Evolutionary conservation across 495 filamentous ascomycete genomes (phyloP), one percentile per base, ranked within the genome.

Genomic region (Neohortaea acidophila): DNA sequence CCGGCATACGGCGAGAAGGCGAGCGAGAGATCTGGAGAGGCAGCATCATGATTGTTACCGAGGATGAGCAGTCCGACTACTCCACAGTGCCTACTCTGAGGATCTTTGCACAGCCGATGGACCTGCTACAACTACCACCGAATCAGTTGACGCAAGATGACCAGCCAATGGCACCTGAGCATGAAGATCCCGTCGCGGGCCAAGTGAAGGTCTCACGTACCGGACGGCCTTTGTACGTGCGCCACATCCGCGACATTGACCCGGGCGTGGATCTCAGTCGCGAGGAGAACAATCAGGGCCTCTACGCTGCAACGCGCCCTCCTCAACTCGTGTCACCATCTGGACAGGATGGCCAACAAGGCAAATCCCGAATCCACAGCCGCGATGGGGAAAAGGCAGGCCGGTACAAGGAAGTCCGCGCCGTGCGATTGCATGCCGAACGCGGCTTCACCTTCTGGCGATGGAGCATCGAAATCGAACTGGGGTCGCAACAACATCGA

Each of bases 361-460:
- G 39, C 28, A 51, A 46, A 22, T 44, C 41, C 3, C 48, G 54
- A 14, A 39, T 54, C 13, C 36, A 40, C 4, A 35, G 33, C 4
- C 45, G 48, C 24, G 81, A 86, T 48, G 83, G 83, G 1, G 84
- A 92, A 58, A 77, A 72, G 33, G 57, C 69, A 4, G 74, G 72
- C n/a, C 73, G 77, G 52, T 81, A 77, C 44, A 77, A 73, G 44
- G 84, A 93, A 45, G 68, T 94, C 8, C 61, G 73, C 31, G 89
- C 79, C n/a, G 68, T 79, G 47, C 73, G 84, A 21, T 65, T 97
- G 5, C 84, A 94, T 51, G 70, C 74, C 5, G 87, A 91, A 53
- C 68, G 77, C 38, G 87, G 87, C 34, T 74, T 81, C 36, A 97
- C 91, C 2, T 97, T 96, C 63, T 96, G 89, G 89, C 68, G 81